These are phyloP conservation scores for Coleophoma crateriformis DNA, from an alignment of 2,329 filamentous ascomycete genomes.

Conservation along the genomic window DNA sequence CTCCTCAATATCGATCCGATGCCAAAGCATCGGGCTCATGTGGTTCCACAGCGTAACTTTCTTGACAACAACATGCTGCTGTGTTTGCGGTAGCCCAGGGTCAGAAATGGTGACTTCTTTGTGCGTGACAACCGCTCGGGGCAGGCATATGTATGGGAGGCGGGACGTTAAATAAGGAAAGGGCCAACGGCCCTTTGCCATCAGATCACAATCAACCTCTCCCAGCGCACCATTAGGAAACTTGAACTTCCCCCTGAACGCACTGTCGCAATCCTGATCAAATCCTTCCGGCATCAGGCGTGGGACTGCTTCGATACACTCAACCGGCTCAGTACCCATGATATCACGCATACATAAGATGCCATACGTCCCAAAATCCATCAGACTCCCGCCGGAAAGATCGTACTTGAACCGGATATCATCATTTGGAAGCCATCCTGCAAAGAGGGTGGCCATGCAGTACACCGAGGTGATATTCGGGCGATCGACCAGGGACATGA, in stretches of 20 bases:
- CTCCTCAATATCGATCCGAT: slow-evolving; percentile 14
- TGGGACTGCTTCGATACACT: slow-evolving; percentile 29
- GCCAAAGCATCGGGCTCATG: slow-evolving; percentile 12
- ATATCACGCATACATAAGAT: slow-evolving; percentile 32
- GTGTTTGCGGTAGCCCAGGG: slow-evolving; percentile 34
- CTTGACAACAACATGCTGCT: slow-evolving; percentile 12
- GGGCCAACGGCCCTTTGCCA: slow-evolving; percentile 10
- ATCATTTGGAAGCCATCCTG: slow-evolving; percentile 25
- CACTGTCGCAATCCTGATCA: slow-evolving; percentile 28
- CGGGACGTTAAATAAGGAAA: slow-evolving; percentile 22
- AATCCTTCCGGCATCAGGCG: slow-evolving; percentile 20
- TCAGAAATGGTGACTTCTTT: slow-evolving; percentile 40
- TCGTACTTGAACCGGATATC: slow-evolving; percentile 39
- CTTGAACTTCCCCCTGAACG: slow-evolving; percentile 29
- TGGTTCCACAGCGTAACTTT: slow-evolving; percentile 14
- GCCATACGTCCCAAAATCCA: slow-evolving; percentile 36
- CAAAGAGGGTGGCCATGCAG: slow-evolving; percentile 25
- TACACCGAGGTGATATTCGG: slow-evolving; percentile 30
- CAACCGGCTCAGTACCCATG: slow-evolving; percentile 32
- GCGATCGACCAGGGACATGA: slow-evolving; percentile 33
- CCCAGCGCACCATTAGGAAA: slow-evolving; percentile 35
- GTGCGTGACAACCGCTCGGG: slow-evolving; percentile 32
- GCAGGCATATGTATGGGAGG: slow-evolving; percentile 22
- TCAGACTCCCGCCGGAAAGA: slow-evolving; percentile 25
- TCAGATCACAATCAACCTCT: slow-evolving; percentile 24